Evolutionary conservation across 2,329 filamentous ascomycete genomes (phyloP).

Genomic region (Trichoderma sp.): DNA sequence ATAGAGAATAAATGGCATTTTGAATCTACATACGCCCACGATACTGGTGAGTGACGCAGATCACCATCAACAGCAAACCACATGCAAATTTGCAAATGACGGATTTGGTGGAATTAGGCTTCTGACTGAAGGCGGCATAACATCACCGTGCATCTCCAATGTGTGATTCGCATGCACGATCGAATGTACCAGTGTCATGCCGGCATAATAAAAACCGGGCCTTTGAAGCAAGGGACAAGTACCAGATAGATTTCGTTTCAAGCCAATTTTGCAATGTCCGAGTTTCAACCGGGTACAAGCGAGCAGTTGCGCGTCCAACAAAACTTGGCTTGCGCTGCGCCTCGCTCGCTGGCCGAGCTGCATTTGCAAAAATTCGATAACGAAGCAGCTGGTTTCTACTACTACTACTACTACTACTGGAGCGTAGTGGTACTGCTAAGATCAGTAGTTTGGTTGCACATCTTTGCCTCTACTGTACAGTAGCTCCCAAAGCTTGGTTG

Average conservation of each 20-base stretch:
- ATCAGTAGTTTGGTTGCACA: neutral
- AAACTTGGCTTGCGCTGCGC: slow-evolving; percentile 15
- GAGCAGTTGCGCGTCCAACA: slow-evolving; percentile 6
- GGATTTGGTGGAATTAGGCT: neutral
- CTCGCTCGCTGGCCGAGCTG: neutral
- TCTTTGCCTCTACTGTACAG: neutral
- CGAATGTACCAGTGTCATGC: neutral
- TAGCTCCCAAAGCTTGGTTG: neutral
- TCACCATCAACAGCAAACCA: neutral
- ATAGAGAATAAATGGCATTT: neutral
- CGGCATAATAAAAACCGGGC: slow-evolving; percentile 6
- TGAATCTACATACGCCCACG: neutral
- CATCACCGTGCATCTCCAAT: slow-evolving; percentile 12
- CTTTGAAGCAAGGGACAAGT: neutral
- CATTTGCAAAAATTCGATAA: neutral
- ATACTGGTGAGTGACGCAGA: neutral
- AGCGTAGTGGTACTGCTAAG: neutral
- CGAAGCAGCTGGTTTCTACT: neutral
- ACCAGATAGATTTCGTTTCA: neutral
- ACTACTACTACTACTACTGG: neutral
- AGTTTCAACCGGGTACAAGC: slow-evolving; percentile 8
- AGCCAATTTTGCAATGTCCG: neutral
- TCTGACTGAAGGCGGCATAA: neutral
- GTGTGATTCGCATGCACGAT: slow-evolving; percentile 4
- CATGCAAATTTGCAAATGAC: neutral